phyloP scores from a whole-genome alignment of 2,329 filamentous ascomycete genomes.

The Colletotrichum tanaceti region DNA sequence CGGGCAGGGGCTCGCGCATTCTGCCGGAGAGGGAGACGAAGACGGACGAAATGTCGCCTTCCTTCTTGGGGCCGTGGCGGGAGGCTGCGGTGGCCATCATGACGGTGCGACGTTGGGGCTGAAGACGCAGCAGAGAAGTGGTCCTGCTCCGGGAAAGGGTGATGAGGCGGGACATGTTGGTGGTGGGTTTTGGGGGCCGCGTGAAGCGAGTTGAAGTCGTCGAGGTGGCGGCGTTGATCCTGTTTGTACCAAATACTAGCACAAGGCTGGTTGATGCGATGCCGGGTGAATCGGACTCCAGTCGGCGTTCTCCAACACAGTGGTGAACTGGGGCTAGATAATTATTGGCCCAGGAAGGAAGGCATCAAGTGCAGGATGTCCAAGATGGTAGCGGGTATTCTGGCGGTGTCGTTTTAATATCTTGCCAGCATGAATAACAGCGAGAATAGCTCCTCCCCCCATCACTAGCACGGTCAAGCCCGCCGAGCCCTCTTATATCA shows the following conservation, averaged over 20 bases:
- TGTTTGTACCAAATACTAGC: neutral
- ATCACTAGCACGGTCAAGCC: neutral
- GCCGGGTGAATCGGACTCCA: neutral
- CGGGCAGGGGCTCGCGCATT: slow-evolving; percentile 59
- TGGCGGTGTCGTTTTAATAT: too few relatives aligned
- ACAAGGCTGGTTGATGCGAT: neutral
- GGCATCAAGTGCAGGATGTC: neutral
- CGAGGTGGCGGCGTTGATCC: neutral
- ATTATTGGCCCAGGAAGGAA: neutral
- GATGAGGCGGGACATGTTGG: slow-evolving; percentile 15
- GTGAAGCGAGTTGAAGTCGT: neutral
- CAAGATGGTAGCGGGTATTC: too few relatives aligned
- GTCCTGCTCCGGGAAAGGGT: neutral
- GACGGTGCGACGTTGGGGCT: slow-evolving; percentile 16
- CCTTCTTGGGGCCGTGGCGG: slow-evolving; percentile 55
- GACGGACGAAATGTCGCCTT: slow-evolving; percentile 72
- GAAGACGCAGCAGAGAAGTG: neutral
- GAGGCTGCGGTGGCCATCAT: slow-evolving; percentile 30
- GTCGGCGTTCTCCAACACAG: neutral
- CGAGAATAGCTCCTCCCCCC: neutral
- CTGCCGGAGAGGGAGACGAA: slow-evolving; percentile 69
- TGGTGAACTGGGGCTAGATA: neutral
- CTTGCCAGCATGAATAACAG: neutral
- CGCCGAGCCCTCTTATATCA: slow-evolving; percentile 1
- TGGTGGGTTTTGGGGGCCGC: neutral